A percentile compares a stretch with the other conserved stretches of the same genome.
These are phyloP conservation scores for Vitellaria paradoxa DNA, from an alignment of 179 eudicot genomes.

Conservation along the genomic window DNA sequence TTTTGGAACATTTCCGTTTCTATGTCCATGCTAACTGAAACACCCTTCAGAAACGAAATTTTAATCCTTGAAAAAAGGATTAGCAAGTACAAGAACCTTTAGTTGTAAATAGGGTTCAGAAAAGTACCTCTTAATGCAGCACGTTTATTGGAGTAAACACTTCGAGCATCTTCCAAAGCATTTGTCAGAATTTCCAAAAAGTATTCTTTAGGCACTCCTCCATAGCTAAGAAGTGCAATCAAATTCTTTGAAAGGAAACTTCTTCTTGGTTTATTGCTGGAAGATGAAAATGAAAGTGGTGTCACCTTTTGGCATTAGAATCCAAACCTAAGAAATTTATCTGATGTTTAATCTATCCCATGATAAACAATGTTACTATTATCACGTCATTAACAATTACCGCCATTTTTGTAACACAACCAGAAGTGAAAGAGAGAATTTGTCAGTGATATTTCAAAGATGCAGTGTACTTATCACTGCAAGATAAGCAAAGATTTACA, in stretches of 20 bases:
- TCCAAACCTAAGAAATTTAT: slow-evolving; percentile 1
- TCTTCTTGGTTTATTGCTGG: slow-evolving; percentile 61
- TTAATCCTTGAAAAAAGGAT: neutral
- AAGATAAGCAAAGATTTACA: too few species aligned
- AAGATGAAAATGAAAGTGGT: slow-evolving; percentile 3
- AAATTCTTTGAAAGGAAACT: slow-evolving; percentile 56
- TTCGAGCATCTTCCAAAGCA: slow-evolving; percentile 42
- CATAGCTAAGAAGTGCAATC: slow-evolving; percentile 77
- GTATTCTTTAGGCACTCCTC: slow-evolving; percentile 68
- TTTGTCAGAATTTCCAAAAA: slow-evolving; percentile 44
- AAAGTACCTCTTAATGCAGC: slow-evolving; percentile 63
- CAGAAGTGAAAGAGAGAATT: neutral
- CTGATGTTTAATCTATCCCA: neutral
- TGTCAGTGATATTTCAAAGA: neutral
- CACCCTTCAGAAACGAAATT: too few species aligned
- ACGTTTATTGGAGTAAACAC: slow-evolving; percentile 30
- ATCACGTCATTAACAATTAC: too few species aligned
- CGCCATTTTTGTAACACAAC: neutral
- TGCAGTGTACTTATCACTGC: neutral
- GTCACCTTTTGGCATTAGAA: neutral
- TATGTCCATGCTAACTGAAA: too few species aligned
- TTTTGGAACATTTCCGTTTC: too few species aligned
- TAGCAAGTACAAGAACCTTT: neutral
- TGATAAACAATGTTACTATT: neutral
- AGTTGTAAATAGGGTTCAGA: neutral